A percentile compares a stretch with the other conserved stretches of the same genome.
Conservation (phyloP, 257 asterid species). For the Solanum etuberosum region DNA sequence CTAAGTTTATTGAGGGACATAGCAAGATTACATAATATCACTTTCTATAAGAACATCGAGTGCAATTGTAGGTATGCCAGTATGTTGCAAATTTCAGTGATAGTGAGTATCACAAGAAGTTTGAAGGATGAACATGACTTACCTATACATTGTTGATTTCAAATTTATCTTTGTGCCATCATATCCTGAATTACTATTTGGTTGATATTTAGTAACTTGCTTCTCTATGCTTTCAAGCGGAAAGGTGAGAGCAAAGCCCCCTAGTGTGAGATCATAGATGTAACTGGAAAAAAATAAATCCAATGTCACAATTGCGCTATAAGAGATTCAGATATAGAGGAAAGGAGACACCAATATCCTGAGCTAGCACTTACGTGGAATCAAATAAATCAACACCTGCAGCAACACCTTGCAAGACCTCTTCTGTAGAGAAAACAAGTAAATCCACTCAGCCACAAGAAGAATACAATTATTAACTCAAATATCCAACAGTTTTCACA, state of each 20-base stretch:
- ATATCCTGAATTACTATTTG: constrained; percentile 24
- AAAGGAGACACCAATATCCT: neutral
- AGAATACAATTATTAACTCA: neutral
- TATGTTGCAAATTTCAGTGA: neutral
- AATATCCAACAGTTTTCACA: neutral
- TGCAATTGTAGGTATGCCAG: neutral
- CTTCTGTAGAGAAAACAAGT: constrained; percentile 48
- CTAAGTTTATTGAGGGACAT: neutral
- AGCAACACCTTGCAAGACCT: constrained; percentile 91
- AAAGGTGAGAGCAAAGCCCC: constrained; percentile 85
- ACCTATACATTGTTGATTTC: constrained; percentile 86
- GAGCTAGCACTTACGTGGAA: constrained; percentile 47
- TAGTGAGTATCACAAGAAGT: neutral
- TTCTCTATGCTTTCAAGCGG: constrained; percentile 24
- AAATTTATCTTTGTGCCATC: constrained; percentile 75
- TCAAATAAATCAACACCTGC: constrained; percentile 90
- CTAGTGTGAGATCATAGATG: constrained; percentile 72
- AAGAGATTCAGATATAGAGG: neutral
- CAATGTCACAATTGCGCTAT: neutral
- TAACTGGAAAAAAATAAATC: constrained; percentile 33
- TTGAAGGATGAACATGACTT: neutral
- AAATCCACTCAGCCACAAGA: neutral
- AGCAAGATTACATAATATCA: neutral
- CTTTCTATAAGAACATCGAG: neutral
- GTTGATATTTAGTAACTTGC: constrained; percentile 19